phyloP scores from a whole-genome alignment of 164 flowering plant species.

The Vitis riparia region DNA sequence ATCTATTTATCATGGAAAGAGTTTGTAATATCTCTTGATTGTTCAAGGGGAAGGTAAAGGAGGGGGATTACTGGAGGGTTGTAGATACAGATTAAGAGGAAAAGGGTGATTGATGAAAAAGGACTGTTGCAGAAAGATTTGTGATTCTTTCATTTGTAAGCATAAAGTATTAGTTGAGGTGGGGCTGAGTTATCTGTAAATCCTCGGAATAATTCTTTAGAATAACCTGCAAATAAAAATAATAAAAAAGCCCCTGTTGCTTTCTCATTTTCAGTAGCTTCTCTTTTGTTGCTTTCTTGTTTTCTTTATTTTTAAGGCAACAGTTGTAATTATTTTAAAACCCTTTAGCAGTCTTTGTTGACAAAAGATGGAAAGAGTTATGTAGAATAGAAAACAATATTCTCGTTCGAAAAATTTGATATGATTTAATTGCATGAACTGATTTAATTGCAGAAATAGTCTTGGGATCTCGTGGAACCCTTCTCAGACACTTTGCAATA shows the following conservation, averaged over 20 bases:
- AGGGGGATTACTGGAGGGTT: background rate
- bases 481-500: constrained; percentile 5
- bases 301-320: too few species aligned
- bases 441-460: constrained; percentile 17
- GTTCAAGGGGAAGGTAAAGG: constrained; percentile 1
- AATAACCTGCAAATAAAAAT: constrained; percentile 1
- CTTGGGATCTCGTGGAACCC: constrained; percentile 3
- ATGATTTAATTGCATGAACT: constrained; percentile 3
- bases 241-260: background rate
- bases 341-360: too few species aligned
- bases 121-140: background rate
- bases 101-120: background rate
- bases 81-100: constrained; percentile 17
- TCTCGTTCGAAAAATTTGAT: too few species aligned
- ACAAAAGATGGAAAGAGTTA: too few species aligned
- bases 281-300: too few species aligned
- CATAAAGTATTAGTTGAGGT: constrained; percentile 6
- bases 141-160: constrained; percentile 28
- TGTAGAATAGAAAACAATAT: too few species aligned
- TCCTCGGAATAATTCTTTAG: constrained; percentile 13
- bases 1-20: background rate
- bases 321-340: too few species aligned
- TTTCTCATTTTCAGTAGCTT: too few species aligned
- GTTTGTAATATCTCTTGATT: constrained; percentile 14
- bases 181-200: constrained; percentile 18